Percentiles rank a stretch among this genome's conserved stretches.
These are phyloP conservation scores for Candolleomyces efflorescens DNA, from an alignment of 768 basidiomycete genomes.

Conservation along the genomic window DNA sequence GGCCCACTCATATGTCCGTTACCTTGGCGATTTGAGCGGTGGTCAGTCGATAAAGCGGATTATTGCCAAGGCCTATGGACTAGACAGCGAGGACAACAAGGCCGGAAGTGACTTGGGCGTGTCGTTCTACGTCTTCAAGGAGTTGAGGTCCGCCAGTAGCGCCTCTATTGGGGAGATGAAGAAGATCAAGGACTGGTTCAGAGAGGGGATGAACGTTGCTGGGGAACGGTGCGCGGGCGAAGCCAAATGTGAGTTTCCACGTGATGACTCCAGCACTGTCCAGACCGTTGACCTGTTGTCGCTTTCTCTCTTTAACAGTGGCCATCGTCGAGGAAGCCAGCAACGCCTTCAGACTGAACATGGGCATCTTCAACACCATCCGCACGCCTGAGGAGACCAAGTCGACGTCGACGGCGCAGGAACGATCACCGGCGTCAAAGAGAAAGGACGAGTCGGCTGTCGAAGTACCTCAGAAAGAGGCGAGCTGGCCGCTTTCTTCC, in stretches of 20 bases:
- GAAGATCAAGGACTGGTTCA: slow-evolving; percentile 72
- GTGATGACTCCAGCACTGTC: neutral
- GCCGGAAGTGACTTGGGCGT: slow-evolving; percentile 43
- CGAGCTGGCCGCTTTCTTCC: slow-evolving; percentile 27
- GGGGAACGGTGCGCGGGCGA: slow-evolving; percentile 32
- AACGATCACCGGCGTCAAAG: slow-evolving; percentile 1
- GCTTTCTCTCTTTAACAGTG: slow-evolving; percentile 22
- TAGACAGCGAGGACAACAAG: slow-evolving; percentile 19
- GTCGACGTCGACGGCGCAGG: neutral
- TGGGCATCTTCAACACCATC: slow-evolving; percentile 39
- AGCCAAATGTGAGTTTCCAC: slow-evolving; percentile 35
- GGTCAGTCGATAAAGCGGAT: slow-evolving; percentile 66
- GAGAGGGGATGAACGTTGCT: slow-evolving; percentile 49
- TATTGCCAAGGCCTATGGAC: slow-evolving; percentile 62
- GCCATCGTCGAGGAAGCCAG: slow-evolving; percentile 46
- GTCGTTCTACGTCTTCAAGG: slow-evolving; percentile 67
- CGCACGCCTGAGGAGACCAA: slow-evolving; percentile 12
- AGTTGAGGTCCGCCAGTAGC: slow-evolving; percentile 40
- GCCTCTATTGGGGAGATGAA: slow-evolving; percentile 59
- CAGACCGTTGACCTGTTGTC: neutral
- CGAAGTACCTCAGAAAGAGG: slow-evolving; percentile 10
- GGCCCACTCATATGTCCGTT: slow-evolving; percentile 80
- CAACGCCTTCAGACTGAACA: slow-evolving; percentile 45
- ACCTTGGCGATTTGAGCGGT: slow-evolving; percentile 77
- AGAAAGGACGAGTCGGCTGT: slow-evolving; percentile 3